Base-by-base conservation (phyloP, 495 filamentous ascomycete genomes). In the Talaromyces liani region DNA sequence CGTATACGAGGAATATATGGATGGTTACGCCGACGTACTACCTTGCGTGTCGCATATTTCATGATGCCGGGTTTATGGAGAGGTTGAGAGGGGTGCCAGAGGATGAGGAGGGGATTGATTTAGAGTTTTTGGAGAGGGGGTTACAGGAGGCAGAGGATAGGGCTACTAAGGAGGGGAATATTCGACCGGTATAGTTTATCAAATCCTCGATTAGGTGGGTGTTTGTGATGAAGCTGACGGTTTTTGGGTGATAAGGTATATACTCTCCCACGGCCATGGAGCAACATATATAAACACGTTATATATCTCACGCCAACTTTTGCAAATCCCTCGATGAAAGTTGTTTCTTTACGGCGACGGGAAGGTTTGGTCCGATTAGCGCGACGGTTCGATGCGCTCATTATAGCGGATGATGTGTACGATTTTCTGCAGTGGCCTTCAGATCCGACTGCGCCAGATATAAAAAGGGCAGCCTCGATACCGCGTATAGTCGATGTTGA, bases 391-490 rank as follows among this genome's bases (percentile, higher is more conserved):
- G 87, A 97, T 68, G 90, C 90, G 4, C 75, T 96, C 6, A 72
- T 96, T 55, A 80, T 97, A n/a, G 82, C 82, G 12, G 92, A 97
- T 74, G 92, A 97, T 72, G 91, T 97, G 1, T 97, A 97, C 65
- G 93, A 97, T 71, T 86, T 91, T 64, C 79, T 97, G 0, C 88
- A 90, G 69, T 94, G 91, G 85, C 80, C 83, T 6, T 60, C 77
- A 3, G 76, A 75, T 29, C 72, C 66, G 0, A 68, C 65, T 33
- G 51, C 51, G 8, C 36, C 69, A 6, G 63, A 67, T 16, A 24
- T 53, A 3, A 65, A 67, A n/a, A 72, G 77, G 20, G 74, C 71
- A 53, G 84, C 86, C 0, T 62, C 79, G 1, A 68, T 91, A 3
- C 90, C 92, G 2, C 82, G 92, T 1, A 70, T 96, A 2, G 87